Base-by-base conservation (phyloP, 176 grass and related monocot species). In the Avena atlantica region DNA sequence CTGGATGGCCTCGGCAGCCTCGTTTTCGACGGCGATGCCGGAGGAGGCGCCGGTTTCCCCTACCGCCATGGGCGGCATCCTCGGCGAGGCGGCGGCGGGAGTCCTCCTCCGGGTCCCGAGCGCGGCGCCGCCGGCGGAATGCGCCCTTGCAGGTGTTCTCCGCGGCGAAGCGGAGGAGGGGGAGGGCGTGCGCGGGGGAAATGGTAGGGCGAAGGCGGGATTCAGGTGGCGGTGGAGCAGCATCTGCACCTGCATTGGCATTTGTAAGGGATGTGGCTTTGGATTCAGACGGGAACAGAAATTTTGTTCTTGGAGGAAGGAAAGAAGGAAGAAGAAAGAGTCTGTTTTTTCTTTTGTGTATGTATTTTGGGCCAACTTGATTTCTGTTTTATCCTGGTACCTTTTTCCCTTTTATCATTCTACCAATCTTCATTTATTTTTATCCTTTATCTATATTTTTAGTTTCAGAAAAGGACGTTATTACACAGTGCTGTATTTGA, bases 201-300 rank as follows among this genome's bases (percentile, higher is more conserved):
- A 51, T 16, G 53, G 45, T 36, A 78, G 11, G 72, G 55, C 42
- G 80, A 79, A 64, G 31, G 36, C 1, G 66, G 75, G 21, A 8
- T 36, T 57, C 36, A 59, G 47, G 67, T 74, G 85, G 24, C 34
- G 34, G 67, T 57, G 81, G 57, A 91, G 81, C 75, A 87, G 56
- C 89, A 72, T 83, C 42, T 51, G 73, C 84, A 56, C 63, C 67
- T 48, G 73, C 27, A 60, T 31, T 4, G 67, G 19, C 14, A 49
- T 40, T 37, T 19, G 73, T 27, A 29, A 14, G 6, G 67, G 76
- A 47, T 44, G 79, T 73, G 82, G 76, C 84, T 85, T 67, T 13
- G 27, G 9, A 62, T 66, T 31, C 63, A 31, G 63, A 66, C 1
- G 15, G 29, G 63, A 66, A 66, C 63, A 31, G 12, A 66, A 31